Evolutionary conservation across 495 filamentous ascomycete species (phyloP).

Genomic region (Penicillium roqueforti): DNA sequence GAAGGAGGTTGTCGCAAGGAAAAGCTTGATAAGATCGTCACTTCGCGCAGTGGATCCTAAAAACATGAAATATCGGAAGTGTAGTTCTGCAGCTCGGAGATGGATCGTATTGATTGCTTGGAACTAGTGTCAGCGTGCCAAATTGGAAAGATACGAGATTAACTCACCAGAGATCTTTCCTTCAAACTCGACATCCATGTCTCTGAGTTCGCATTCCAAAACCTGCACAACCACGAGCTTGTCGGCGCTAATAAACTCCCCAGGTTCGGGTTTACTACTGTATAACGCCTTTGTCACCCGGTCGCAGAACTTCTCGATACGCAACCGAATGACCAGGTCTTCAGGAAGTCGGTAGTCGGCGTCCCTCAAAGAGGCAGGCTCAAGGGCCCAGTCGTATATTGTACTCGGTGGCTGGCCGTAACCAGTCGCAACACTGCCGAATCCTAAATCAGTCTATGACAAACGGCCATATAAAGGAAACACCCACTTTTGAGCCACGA

Average conservation of each 20-base stretch:
- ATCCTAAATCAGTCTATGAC: constrained; percentile 14
- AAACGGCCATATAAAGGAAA: neutral
- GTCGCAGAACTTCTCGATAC: constrained; percentile 81
- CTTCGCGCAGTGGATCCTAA: constrained; percentile 56
- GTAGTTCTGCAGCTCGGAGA: constrained; percentile 43
- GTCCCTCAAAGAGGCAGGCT: constrained; percentile 57
- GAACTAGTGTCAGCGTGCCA: constrained; percentile 55
- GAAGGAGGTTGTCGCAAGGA: constrained; percentile 56
- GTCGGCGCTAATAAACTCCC: constrained; percentile 69
- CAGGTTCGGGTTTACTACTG: constrained; percentile 71
- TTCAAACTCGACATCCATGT: constrained; percentile 49
- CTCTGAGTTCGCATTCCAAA: constrained; percentile 48
- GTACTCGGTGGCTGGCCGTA: constrained; percentile 85
- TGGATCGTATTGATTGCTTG: constrained; percentile 57
- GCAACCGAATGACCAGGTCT: constrained; percentile 65
- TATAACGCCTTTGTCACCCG: constrained; percentile 83
- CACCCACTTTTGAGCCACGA: constrained; percentile 72
- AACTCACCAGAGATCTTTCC: constrained; percentile 48
- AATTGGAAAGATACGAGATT: constrained; percentile 56
- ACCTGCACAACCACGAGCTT: constrained; percentile 61
- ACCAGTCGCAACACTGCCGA: constrained; percentile 70
- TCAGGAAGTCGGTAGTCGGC: constrained; percentile 62
- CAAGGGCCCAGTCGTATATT: constrained; percentile 81
- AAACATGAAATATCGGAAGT: constrained; percentile 46
- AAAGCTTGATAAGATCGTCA: constrained; percentile 65